These are phyloP conservation scores for Nakazawaea sp. DNA, from an alignment of 805 yeast species.

Conservation along the genomic window DNA sequence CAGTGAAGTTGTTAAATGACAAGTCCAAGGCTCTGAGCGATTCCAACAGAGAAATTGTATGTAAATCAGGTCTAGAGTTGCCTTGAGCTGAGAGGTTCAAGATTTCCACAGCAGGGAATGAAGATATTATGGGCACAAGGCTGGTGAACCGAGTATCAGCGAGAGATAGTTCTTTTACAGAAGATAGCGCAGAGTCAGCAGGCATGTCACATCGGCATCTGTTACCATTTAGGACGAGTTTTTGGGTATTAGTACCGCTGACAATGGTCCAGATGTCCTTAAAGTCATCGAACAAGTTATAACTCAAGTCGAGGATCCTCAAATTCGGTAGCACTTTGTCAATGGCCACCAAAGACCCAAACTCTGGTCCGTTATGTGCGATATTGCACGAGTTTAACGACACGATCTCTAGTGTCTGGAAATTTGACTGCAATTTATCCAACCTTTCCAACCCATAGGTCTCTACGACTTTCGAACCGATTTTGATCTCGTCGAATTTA, in stretches of 20 bases:
- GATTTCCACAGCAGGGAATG: slow-evolving; percentile 31
- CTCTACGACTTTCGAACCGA: slow-evolving; percentile 56
- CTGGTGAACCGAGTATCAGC: slow-evolving; percentile 11
- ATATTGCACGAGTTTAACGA: slow-evolving; percentile 43
- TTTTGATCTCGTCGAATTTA: slow-evolving; percentile 24
- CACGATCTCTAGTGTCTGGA: slow-evolving; percentile 35
- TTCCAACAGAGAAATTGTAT: no score
- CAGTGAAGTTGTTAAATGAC: slow-evolving; percentile 15
- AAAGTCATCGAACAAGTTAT: slow-evolving; percentile 44
- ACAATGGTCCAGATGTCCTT: slow-evolving; percentile 30
- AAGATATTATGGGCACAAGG: slow-evolving; percentile 15
- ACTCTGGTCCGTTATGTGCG: slow-evolving; percentile 10
- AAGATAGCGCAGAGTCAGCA: no score
- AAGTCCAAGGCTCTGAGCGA: slow-evolving; percentile 26
- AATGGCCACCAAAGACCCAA: not conserved
- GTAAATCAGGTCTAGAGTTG: no score
- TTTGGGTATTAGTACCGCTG: slow-evolving; percentile 28
- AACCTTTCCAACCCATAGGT: slow-evolving; percentile 60
- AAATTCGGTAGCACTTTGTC: slow-evolving; percentile 17
- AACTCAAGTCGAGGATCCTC: slow-evolving; percentile 48
- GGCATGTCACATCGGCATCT: no score
- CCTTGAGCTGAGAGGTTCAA: slow-evolving; percentile 30
- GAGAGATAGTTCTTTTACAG: slow-evolving; percentile 16
- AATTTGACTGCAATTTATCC: slow-evolving; percentile 38
- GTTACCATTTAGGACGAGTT: slow-evolving; percentile 51